Conservation (phyloP, 257 asterid species). For the Forsythia viridissima region DNA sequence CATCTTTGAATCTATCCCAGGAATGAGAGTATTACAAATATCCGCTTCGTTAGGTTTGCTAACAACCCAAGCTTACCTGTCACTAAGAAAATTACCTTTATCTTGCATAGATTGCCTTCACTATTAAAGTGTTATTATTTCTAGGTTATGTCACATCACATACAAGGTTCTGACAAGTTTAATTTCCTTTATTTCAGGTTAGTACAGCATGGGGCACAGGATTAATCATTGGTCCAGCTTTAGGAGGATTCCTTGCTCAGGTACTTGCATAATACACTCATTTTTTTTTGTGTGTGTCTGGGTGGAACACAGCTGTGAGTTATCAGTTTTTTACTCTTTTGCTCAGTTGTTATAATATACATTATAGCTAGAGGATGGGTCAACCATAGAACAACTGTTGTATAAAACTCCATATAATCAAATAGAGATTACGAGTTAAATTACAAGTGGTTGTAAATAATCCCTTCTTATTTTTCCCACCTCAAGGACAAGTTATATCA, state of each 20-base stretch:
- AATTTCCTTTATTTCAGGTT: constrained; percentile 43
- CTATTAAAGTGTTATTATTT: not conserved
- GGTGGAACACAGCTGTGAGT: not conserved
- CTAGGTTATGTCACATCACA: not conserved
- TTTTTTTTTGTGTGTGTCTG: not conserved
- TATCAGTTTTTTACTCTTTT: not conserved
- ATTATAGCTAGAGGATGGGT: constrained; percentile 4
- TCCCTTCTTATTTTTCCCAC: not conserved
- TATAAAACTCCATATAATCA: not conserved
- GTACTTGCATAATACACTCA: constrained; percentile 25
- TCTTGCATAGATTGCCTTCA: not conserved
- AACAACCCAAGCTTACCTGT: too few relatives aligned
- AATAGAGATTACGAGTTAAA: not conserved
- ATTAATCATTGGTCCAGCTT: constrained; percentile 82
- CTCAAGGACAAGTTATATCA: not conserved
- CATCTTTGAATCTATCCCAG: not conserved
- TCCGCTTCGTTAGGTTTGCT: too few relatives aligned
- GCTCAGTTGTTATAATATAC: not conserved
- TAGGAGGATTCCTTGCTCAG: constrained; percentile 93
- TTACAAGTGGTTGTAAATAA: not conserved
- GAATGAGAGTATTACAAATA: too few relatives aligned
- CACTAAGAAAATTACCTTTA: not conserved
- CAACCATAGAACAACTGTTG: not conserved
- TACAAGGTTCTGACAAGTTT: constrained; percentile 13
- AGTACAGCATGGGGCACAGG: constrained; percentile 90